A percentile compares a stretch with the other conserved stretches of the same genome.
Conservation (phyloP, 2,329 filamentous ascomycete genomes). For the Chaetomiaceae sp. region DNA sequence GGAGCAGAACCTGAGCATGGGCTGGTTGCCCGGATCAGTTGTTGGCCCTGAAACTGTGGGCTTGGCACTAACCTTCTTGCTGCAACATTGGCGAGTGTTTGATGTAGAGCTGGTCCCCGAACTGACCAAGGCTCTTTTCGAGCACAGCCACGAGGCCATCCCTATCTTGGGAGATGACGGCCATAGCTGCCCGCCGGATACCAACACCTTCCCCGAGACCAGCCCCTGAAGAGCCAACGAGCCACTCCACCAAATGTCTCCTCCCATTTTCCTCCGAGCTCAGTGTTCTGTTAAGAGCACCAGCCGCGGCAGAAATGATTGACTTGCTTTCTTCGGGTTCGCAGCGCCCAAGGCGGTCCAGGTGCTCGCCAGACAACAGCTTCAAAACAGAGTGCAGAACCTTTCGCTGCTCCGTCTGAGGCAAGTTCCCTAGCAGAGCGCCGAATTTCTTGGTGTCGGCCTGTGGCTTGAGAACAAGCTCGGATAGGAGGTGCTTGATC, state of each 20-base stretch:
- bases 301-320: constrained; percentile 54
- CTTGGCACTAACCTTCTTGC: constrained; percentile 68
- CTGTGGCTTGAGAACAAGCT: constrained; percentile 33
- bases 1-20: constrained; percentile 72
- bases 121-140: constrained; percentile 66
- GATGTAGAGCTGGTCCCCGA: constrained; percentile 84
- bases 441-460: constrained; percentile 30
- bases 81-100: constrained; percentile 77
- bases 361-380: constrained; percentile 42
- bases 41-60: background rate
- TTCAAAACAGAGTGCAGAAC: constrained; percentile 39
- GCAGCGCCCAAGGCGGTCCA: constrained; percentile 36
- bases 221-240: constrained; percentile 59
- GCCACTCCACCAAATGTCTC: constrained; percentile 58
- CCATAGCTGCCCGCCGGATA: constrained; percentile 63
- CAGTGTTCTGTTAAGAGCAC: constrained; percentile 50
- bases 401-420: constrained; percentile 42
- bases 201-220: constrained; percentile 60
- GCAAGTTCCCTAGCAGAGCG: constrained; percentile 35
- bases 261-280: constrained; percentile 45
- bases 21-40: constrained; percentile 46
- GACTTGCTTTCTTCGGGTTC: constrained; percentile 29
- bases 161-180: constrained; percentile 50
- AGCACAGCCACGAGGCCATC: constrained; percentile 53
- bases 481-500: constrained; percentile 35